phyloP scores from a whole-genome alignment of 2,329 filamentous ascomycete species.

The Atkinsonella hypoxylon region DNA sequence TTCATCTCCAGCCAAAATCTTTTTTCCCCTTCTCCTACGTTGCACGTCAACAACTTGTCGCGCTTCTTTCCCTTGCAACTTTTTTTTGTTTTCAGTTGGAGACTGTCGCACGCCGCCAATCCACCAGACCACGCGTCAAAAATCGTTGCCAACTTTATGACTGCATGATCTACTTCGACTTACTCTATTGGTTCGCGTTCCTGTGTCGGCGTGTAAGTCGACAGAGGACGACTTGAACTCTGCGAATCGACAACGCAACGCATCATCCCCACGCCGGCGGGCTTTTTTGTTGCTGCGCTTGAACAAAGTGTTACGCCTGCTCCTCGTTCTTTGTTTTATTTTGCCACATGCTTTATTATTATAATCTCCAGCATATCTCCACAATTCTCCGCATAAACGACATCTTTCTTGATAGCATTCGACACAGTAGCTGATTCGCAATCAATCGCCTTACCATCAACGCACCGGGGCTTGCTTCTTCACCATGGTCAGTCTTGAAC shows the following conservation, averaged over 20 bases:
- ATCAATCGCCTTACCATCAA: neutral
- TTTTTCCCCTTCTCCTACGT: constrained; percentile 16
- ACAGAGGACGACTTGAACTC: constrained; percentile 6
- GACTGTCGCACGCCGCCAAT: constrained; percentile 7
- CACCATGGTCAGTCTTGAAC: constrained; percentile 8
- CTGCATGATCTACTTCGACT: neutral
- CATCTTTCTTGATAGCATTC: neutral
- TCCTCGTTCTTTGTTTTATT: neutral
- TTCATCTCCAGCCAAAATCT: constrained; percentile 14
- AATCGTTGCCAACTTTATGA: constrained; percentile 4
- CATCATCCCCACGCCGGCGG: constrained; percentile 2
- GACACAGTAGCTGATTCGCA: neutral
- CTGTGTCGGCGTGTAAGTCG: constrained; percentile 22
- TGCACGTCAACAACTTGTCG: constrained; percentile 12
- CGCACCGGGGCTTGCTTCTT: neutral
- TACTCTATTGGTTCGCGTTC: constrained; percentile 7
- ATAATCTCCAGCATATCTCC: neutral
- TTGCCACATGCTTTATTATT: neutral
- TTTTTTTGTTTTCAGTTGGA: neutral
- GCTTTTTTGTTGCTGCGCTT: neutral
- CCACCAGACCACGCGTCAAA: constrained; percentile 7
- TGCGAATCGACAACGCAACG: constrained; percentile 2
- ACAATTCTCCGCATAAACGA: neutral
- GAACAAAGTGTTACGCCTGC: neutral
- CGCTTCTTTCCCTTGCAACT: constrained; percentile 8